Percentiles rank a stretch among this genome's conserved stretches.
These are phyloP conservation scores for Beauveria sp. DNA, from an alignment of 2,329 filamentous ascomycete species.

Conservation along the genomic window DNA sequence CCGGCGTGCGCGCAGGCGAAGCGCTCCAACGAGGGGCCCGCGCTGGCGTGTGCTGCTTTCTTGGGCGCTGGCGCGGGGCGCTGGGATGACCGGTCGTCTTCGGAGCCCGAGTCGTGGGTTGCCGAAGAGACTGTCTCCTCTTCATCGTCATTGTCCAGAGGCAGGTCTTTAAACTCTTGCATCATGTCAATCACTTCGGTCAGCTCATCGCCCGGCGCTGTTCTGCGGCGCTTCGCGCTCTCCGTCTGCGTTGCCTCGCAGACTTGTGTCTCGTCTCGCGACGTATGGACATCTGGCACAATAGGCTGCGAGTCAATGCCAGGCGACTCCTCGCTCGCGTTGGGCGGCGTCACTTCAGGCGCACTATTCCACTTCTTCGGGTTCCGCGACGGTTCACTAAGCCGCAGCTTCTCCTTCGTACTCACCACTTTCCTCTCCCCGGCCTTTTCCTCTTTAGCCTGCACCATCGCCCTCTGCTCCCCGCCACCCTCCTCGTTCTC, in stretches of 20 bases:
- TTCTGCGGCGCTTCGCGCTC: background rate
- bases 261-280: background rate
- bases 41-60: conserved; percentile 14
- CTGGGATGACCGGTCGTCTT: conserved; percentile 4
- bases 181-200: conserved; percentile 57
- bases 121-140: conserved; percentile 22
- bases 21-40: conserved; percentile 27
- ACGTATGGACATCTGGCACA: conserved; percentile 17
- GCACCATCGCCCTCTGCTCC: conserved; percentile 29
- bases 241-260: background rate
- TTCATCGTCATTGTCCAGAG: conserved; percentile 43
- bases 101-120: conserved; percentile 14
- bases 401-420: conserved; percentile 17
- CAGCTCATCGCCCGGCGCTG: conserved; percentile 42
- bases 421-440: background rate
- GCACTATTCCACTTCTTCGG: conserved; percentile 31
- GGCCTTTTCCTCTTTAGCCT: background rate
- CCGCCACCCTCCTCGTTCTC: conserved; percentile 9
- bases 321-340: conserved; percentile 25
- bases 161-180: conserved; percentile 51
- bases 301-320: conserved; percentile 20
- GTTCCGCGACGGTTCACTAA: conserved; percentile 39
- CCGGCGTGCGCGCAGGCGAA: conserved; percentile 50
- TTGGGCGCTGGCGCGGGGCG: background rate
- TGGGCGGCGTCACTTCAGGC: conserved; percentile 28